Evolutionary conservation across 140 eudicot species (phyloP).

Genomic region (Flaveria floridana): DNA sequence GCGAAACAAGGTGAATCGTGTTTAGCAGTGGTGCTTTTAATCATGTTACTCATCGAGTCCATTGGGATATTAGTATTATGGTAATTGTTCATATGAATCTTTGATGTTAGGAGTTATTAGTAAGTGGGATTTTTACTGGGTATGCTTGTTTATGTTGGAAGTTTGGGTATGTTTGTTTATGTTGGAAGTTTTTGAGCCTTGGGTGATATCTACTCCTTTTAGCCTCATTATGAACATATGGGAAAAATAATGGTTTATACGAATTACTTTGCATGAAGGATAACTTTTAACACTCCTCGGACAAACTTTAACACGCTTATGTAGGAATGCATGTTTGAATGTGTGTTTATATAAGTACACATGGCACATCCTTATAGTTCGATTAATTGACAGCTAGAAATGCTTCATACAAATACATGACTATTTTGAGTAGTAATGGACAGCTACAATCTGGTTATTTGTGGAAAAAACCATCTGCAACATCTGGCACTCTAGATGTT

Average conservation of each 20-base stretch:
- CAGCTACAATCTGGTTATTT: background rate
- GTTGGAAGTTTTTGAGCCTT: background rate
- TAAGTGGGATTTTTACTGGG: too few relatives aligned
- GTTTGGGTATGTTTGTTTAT: background rate
- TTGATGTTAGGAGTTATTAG: background rate
- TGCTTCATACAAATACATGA: background rate
- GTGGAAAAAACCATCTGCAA: background rate
- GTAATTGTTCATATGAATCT: background rate
- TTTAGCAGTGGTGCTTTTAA: background rate
- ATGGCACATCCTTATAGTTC: background rate
- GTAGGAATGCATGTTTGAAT: background rate
- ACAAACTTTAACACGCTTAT: background rate
- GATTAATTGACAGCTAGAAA: background rate
- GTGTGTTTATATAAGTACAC: background rate
- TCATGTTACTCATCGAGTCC: background rate
- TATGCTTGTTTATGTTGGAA: background rate
- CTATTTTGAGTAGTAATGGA: background rate
- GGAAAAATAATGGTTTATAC: background rate
- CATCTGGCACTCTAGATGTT: background rate
- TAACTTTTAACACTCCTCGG: background rate
- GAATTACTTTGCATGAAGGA: background rate
- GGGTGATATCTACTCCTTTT: background rate
- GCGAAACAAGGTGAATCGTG: slow-evolving; percentile 56
- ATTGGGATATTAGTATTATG: background rate
- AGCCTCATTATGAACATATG: background rate